Base-by-base conservation (phyloP, 495 filamentous ascomycete species). In the Aspergillus affinis region DNA sequence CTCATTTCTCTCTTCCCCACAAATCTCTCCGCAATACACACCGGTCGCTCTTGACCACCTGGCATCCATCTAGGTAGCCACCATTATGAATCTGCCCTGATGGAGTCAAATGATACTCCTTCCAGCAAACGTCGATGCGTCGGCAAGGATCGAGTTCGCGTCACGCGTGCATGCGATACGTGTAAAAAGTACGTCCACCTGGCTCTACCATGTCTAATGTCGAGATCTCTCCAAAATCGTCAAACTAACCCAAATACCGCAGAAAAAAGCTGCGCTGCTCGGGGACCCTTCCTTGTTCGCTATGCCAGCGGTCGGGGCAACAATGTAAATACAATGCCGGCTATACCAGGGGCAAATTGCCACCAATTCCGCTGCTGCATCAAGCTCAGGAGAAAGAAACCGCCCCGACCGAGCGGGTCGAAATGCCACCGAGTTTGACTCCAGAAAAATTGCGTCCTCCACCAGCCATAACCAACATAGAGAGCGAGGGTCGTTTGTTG, bases 231-330 rank as follows among this genome's bases (percentile, higher is more conserved):
- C 6, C 46, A 36, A 29, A 10, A 36, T 36, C 6, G 18, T 32
- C 51, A 61, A 26, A 65, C 47, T 36, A 18, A 55, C 21, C 3
- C 23, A 12, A 17, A 8, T 30, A 3, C 15, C 30, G 3, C 47
- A 70, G 70, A 30, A 71, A 69, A 36, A 75, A 75, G 57, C 57
- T 70, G 20, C 68, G 65, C 53, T 75, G 72, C 52, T 69, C 65
- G 19, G 72, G 72, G 12, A 72, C 69, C 3, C 44, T 68, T 6
- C 72, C 69, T 13, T 71, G 69, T 19, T 52, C 62, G 12, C 45
- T 63, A 9, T 71, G 69, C n/a, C 60, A 60, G 54, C 63, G 62
- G 8, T 63, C 66, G 2, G 51, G 54, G 10, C 30, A 23, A 17
- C 41, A 50, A 0, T 71, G 69, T 36, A 55, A 66, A 54, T 71